Evolutionary conservation across 2,329 filamentous ascomycete species (phyloP), one percentile per base, ranked within the genome.

Genomic region (Epichloe coenophiala): DNA sequence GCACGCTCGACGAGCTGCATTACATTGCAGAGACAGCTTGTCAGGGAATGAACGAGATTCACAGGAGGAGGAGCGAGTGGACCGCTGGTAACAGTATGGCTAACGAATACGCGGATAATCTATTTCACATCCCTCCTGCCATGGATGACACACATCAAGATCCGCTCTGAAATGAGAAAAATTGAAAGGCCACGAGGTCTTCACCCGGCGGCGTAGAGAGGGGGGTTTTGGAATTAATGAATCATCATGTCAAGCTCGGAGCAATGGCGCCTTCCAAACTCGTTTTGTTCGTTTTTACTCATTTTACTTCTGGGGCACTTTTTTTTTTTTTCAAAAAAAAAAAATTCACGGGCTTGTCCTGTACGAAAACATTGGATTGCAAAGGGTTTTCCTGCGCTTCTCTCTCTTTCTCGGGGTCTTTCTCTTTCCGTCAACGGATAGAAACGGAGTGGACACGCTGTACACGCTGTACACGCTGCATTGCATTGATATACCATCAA

Each of bases 1-100:
- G 62, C 27, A 72, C 70, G 7, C 64, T 72, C n/a, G 63, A 68
- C 36, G 67, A 70, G 53, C 60, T 74, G 51, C 68, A 71, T 49
- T 63, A 65, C 45, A 72, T 74, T 51, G 69, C 69, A 12, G 66
- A 73, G 53, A 70, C 62, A 49, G 68, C 69, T 4, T 70, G 65
- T 52, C 63, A 66, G 48, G 71, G 69, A 31, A 69, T 73, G 67
- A 68, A 65, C 37, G 65, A 69, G 59, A 63, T 71, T 35, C 66
- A 78, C 47, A 55, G 55, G 21, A 59, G 63, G 19, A 56, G 64
- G 13, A 62, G 58, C 23, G 61, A 64, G 48, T 62, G 58, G 58
- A 59, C 58, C 5, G 54, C 60, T 8, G 60, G 56, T n/a, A 60
- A 58, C 31, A 58, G 58, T 48, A 57, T 61, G 57, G 61, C 60